Base-by-base conservation (phyloP, 306 rosid genomes). In the Begonia loranthoides region DNA sequence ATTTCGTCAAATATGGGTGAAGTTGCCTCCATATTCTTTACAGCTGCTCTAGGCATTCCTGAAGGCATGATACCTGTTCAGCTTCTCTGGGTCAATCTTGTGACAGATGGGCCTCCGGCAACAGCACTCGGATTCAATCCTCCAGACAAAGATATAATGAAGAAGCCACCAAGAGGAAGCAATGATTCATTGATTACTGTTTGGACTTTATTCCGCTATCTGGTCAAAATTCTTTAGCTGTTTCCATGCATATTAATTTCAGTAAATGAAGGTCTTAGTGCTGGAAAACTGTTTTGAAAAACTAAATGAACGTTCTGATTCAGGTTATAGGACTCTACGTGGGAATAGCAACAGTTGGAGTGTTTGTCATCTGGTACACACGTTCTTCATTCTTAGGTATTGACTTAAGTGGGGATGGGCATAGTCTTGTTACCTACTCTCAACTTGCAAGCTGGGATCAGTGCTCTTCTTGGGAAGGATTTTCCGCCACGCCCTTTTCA, bases 41-140 rank as follows among this genome's bases (percentile, higher is more conserved):
- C 90, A 15, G 96, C 94, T 51, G 96, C 94, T 21, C 66, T 87
- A 55, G 95, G 81, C 55, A 85, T 43, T 43, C 95, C 0, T 10
- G 97, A 90, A 70, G 97, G 95, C 53, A 59, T 90, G 85, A 82
- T 90, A 51, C 97, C 97, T 19, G 97, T 90, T 62, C 97, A 85
- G 70, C 97, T 90, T 67, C 78, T 90, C 59, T 90, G 97, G 97
- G 97, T 90, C 65, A 90, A 90, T 69, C 95, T 90, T 51, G 95
- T 90, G 55, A 85, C 94, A 2, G 95, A 85, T 61, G 95, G 95
- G 43, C 87, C 95, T 24, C 93, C 93, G 17, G 93, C 95, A 48
- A 85, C 93, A 28, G 95, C 95, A 34, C 66, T 81, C 62, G 95
- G 95, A 62, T 85, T 85, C 50, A 85, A 85, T 62, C 95, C 95